Evolutionary conservation across 2,329 filamentous ascomycete genomes (phyloP).

Genomic region (Nemania sp.): DNA sequence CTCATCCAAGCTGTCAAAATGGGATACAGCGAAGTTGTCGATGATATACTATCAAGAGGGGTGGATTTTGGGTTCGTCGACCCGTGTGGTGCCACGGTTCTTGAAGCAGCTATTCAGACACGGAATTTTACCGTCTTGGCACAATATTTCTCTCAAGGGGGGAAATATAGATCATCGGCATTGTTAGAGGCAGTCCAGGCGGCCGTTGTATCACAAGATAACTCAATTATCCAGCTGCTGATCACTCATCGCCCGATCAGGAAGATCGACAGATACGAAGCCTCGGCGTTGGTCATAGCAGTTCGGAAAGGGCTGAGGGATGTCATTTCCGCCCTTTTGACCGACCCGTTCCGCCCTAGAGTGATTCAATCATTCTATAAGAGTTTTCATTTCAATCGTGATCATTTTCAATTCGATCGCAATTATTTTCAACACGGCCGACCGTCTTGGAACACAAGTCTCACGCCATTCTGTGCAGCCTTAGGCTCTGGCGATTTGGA

Average conservation of each 20-base stretch:
- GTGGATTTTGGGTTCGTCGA: background rate
- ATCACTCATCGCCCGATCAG: background rate
- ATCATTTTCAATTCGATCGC: too few relatives aligned
- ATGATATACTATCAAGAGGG: background rate
- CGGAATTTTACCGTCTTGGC: background rate
- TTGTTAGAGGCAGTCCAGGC: background rate
- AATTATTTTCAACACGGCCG: too few relatives aligned
- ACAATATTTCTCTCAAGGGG: background rate
- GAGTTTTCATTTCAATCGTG: too few relatives aligned
- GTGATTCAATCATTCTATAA: background rate
- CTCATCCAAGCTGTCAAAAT: background rate
- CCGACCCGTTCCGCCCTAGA: background rate
- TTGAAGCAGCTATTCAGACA: background rate
- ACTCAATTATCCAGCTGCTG: background rate
- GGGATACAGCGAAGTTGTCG: background rate
- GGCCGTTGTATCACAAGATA: background rate
- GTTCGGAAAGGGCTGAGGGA: background rate
- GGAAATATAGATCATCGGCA: background rate
- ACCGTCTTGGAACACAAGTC: too few relatives aligned
- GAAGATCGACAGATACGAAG: slow-evolving; percentile 1
- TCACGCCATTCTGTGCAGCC: too few relatives aligned
- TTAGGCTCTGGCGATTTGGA: too few relatives aligned
- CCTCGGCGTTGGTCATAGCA: background rate
- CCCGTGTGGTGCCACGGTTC: too few relatives aligned
- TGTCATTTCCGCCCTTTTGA: slow-evolving; percentile 1